Evolutionary conservation across 345 rosid genomes (phyloP), one percentile per base, ranked within the genome.

Genomic region (Streptanthus diversifolius): DNA sequence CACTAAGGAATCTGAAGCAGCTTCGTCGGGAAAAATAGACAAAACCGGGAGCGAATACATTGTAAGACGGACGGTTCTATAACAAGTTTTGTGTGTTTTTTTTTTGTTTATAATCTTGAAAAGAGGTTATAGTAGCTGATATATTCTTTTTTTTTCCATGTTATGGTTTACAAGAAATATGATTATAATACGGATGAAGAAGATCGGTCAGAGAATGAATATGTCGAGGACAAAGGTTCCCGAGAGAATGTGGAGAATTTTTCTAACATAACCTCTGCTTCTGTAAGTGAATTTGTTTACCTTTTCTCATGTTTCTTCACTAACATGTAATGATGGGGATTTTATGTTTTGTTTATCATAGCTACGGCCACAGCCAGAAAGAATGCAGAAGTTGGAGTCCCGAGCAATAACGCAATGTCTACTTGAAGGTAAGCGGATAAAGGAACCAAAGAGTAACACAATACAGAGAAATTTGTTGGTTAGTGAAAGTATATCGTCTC

Each of bases 351-450:
- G 8, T 48, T 22, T 32, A 7, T 53, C 0, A 17, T 54, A 76
- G 79, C 8, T 62, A 63, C 75, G 79, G 59, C 27, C 49, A 62
- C 74, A 52, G 10, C 79, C 75, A 36, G 66, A 62, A 7, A 63
- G 79, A 64, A 45, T 69, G 27, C 40, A 62, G 52, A 75, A 69
- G 4, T 2, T 52, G 29, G 74, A 75, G 18, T 75, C 74, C 2
- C 48, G 64, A 43, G 79, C 74, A 32, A 75, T 43, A 53, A 75
- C 70, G 0, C 70, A 62, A 54, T 75, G 79, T 69, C 52, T 75
- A 18, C 71, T 75, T 35, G 65, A 61, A 62, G 70, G 79, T 75
- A 36, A 12, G 33, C 15, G 29, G 55, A 40, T 43, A 57, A 44
- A 47, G 15, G 22, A 62, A 55, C 27, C 32, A 30, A 6, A 40